Conservation (phyloP, 805 yeast species). For the Wickerhamomyces kurtzmanii region DNA sequence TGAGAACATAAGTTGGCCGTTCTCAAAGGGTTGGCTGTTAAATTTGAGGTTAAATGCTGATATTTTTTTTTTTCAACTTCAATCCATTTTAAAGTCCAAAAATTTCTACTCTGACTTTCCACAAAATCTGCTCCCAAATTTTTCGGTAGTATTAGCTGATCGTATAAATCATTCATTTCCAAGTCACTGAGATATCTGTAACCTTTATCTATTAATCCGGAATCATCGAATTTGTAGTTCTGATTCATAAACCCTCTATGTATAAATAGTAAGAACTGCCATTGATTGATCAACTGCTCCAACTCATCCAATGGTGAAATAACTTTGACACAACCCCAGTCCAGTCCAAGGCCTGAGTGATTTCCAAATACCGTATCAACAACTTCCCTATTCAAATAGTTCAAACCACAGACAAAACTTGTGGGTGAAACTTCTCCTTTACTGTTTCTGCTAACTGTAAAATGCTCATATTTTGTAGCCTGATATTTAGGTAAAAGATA, state of each 20-base stretch:
- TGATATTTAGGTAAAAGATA: slow-evolving; percentile 16
- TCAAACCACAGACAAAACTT: slow-evolving; percentile 24
- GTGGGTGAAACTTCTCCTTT: slow-evolving; percentile 24
- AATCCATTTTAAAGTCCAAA: no score
- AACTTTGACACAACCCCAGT: slow-evolving; percentile 20
- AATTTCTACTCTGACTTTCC: no score
- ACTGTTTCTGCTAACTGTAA: slow-evolving; percentile 25
- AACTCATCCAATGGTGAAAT: slow-evolving; percentile 14
- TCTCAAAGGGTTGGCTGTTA: no score
- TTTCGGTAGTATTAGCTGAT: no score
- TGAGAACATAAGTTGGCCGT: no score
- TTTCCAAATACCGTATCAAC: slow-evolving; percentile 2
- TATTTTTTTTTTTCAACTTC: no score
- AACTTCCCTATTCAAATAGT: slow-evolving; percentile 16
- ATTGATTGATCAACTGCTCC: slow-evolving; percentile 24
- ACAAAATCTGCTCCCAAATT: no score
- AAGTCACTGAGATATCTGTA: no score
- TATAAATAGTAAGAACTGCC: slow-evolving; percentile 21
- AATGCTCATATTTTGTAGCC: slow-evolving; percentile 26
- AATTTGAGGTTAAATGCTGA: no score
- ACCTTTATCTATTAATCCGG: no score
- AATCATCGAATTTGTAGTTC: slow-evolving; percentile 6
- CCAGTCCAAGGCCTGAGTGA: slow-evolving; percentile 16
- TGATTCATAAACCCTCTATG: slow-evolving; percentile 3
- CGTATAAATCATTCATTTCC: no score